Evolutionary conservation across 495 filamentous ascomycete genomes (phyloP), one percentile per base, ranked within the genome.

Genomic region (Diplogelasinospora grovesii): DNA sequence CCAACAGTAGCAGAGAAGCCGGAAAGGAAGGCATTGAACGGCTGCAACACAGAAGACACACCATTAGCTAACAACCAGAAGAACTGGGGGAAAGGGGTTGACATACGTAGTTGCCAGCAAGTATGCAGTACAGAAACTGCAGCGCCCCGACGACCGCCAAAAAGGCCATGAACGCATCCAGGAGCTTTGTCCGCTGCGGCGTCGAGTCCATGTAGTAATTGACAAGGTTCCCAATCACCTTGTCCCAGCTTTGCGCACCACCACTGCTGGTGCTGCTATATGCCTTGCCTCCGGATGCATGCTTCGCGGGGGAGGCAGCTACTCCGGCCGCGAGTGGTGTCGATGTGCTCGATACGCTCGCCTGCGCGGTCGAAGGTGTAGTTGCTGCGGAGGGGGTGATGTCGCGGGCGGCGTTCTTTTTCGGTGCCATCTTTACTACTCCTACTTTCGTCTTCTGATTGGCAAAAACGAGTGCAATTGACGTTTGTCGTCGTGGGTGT

Each of bases 1-100:
- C 93, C 92, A 33, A 98, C 90, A 2, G 93, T 92, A 8, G 90
- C 90, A 29, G 76, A 80, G 71, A 98, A 98, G 30, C 93, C 93
- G 22, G 88, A 82, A 28, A 98, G 74, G 70, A 98, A 98, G 50
- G 92, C 92, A 63, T 98, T 98, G 77, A 98, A 98, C 6, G 92
- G 92, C 89, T 97, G 49, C 46, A n/a, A n/a, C n/a, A n/a, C n/a
- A n/a, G n/a, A n/a, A 28, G 34, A 34, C 8, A 13, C 8, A 10
- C 14, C 4, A 30, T 25, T 35, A 24, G 16, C 23, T 24, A 1
- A 22, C 3, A 10, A 13, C 11, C 24, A 23, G n/a, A n/a, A n/a
- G n/a, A n/a, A n/a, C n/a, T n/a, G n/a, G n/a, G 14, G 1, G 3
- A 27, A 13, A 3, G 19, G 5, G 9, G 19, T 13, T 8, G 4